phyloP scores from a whole-genome alignment of 176 grass and related monocot genomes.

The Rhynchospora pubera region DNA sequence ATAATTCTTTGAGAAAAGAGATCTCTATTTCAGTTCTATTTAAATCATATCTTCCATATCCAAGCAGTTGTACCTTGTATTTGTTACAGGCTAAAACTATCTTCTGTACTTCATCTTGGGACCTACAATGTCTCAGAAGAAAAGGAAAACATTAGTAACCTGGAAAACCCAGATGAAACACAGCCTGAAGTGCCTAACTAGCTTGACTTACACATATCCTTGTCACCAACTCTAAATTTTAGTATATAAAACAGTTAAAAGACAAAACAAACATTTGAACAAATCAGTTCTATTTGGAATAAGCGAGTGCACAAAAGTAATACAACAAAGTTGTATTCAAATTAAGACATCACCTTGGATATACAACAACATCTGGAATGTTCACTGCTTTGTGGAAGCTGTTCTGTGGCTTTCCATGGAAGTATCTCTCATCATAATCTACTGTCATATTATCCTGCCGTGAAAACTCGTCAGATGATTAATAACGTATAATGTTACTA shows the following conservation, averaged over 20 bases:
- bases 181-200: not conserved
- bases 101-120: conserved; percentile 75
- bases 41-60: not conserved
- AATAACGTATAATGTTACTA: not conserved
- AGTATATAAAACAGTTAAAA: no score
- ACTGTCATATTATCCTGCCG: conserved; percentile 69
- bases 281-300: no score
- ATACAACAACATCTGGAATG: conserved; percentile 86
- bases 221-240: not conserved
- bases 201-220: not conserved
- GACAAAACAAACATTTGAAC: no score
- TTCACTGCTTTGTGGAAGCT: conserved; percentile 87
- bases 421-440: conserved; percentile 77
- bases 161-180: not conserved
- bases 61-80: conserved; percentile 47
- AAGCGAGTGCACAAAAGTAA: not conserved
- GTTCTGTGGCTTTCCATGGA: conserved; percentile 83
- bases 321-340: not conserved
- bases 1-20: not conserved
- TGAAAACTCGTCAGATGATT: not conserved
- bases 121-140: conserved; percentile 29
- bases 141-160: not conserved
- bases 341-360: conserved; percentile 43
- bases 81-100: conserved; percentile 76
- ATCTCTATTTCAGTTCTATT: not conserved